Evolutionary conservation across 2,329 filamentous ascomycete genomes (phyloP).

Genomic region (Calonectria hongkongensis): DNA sequence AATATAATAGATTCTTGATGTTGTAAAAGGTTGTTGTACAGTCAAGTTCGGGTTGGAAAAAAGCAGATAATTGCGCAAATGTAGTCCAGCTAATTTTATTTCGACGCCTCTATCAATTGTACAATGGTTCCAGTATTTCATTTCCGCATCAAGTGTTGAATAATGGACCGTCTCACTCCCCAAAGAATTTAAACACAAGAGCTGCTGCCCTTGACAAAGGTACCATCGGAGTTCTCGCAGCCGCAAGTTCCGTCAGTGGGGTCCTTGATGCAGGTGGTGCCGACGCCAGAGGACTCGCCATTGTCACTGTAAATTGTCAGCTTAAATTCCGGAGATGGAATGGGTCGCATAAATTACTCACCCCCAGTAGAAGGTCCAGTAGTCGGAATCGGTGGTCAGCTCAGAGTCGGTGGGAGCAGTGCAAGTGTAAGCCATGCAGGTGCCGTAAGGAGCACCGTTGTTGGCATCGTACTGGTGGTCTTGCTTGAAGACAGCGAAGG

Average conservation of each 20-base stretch:
- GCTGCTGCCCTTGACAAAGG: constrained; percentile 45
- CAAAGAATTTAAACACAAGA: constrained; percentile 43
- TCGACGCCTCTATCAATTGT: constrained; percentile 21
- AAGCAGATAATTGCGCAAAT: not conserved
- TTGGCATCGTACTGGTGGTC: constrained; percentile 52
- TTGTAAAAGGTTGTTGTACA: too few species aligned
- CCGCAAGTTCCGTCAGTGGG: constrained; percentile 50
- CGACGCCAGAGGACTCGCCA: constrained; percentile 49
- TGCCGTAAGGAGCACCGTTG: constrained; percentile 52
- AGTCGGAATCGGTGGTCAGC: constrained; percentile 46
- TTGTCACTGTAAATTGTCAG: constrained; percentile 42
- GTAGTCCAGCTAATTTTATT: constrained; percentile 23
- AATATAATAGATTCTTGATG: too few species aligned
- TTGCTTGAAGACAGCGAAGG: constrained; percentile 51
- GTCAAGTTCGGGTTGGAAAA: too few species aligned
- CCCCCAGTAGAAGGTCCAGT: constrained; percentile 55
- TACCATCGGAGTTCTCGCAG: constrained; percentile 52
- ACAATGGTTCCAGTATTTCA: constrained; percentile 10
- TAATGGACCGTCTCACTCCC: not conserved
- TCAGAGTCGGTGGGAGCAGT: constrained; percentile 42
- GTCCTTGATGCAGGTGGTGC: constrained; percentile 51
- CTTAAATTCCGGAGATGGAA: not conserved
- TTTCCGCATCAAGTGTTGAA: constrained; percentile 28
- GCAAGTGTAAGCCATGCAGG: constrained; percentile 49
- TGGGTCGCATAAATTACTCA: constrained; percentile 24